Conservation (phyloP, 1,284 basidiomycete species). For the Puccinia coronata region DNA sequence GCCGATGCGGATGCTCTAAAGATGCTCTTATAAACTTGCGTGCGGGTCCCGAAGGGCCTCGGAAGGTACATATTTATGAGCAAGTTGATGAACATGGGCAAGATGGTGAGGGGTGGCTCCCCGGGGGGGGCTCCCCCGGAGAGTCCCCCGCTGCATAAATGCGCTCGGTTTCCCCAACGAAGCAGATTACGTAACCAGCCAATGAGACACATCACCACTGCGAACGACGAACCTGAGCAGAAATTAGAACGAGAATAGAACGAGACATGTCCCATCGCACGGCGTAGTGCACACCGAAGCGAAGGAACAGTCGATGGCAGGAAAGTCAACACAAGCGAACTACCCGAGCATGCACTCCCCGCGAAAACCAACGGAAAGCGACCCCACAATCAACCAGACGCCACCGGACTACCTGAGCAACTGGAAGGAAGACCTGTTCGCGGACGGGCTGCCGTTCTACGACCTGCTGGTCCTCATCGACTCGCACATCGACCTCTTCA, state of each 20-base stretch:
- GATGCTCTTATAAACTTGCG: too few relatives aligned
- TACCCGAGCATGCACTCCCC: not conserved
- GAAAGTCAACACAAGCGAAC: not conserved
- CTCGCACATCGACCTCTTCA: conserved; percentile 46
- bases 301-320: too few relatives aligned
- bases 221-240: not conserved
- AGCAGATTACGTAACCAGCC: not conserved
- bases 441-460: conserved; percentile 43
- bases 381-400: not conserved
- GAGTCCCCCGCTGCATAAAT: too few relatives aligned
- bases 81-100: too few relatives aligned
- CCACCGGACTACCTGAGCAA: conserved; percentile 12
- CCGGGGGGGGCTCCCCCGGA: too few relatives aligned
- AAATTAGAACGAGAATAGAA: not conserved
- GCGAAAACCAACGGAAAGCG: not conserved
- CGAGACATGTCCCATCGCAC: too few relatives aligned
- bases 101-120: too few relatives aligned
- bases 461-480: conserved; percentile 45
- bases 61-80: too few relatives aligned
- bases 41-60: too few relatives aligned
- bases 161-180: not conserved
- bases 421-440: conserved; percentile 48
- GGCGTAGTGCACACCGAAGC: too few relatives aligned
- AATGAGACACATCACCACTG: not conserved
- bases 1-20: too few relatives aligned